A percentile compares a stretch with the other conserved stretches of the same genome.
These are phyloP conservation scores for Populus hybrid DNA, from an alignment of 441 rosid genomes.

Conservation along the genomic window DNA sequence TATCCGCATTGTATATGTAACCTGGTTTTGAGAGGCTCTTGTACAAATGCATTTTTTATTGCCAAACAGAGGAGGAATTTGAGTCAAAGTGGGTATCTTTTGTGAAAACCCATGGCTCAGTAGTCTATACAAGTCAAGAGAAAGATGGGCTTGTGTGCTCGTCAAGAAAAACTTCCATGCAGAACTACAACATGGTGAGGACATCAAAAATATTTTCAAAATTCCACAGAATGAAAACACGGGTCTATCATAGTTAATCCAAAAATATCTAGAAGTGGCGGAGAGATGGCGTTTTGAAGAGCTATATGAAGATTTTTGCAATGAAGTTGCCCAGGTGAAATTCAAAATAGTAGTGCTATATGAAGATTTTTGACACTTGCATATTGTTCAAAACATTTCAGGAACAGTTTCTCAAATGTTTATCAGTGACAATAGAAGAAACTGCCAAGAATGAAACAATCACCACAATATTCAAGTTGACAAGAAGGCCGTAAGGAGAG, in stretches of 20 bases:
- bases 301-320: slow-evolving; percentile 20
- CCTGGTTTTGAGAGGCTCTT: slow-evolving; percentile 15
- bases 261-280: slow-evolving; percentile 6
- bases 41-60: slow-evolving; percentile 13
- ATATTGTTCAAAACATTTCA: slow-evolving; percentile 22
- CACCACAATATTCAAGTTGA: slow-evolving; percentile 10
- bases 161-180: slow-evolving; percentile 5
- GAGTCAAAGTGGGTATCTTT: slow-evolving; percentile 9
- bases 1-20: background rate
- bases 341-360: too few relatives aligned
- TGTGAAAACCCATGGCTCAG: background rate
- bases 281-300: slow-evolving; percentile 14
- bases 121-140: background rate
- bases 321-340: background rate
- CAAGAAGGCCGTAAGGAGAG: background rate
- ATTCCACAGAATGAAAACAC: background rate
- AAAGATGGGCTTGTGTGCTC: slow-evolving; percentile 12
- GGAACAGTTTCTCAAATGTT: slow-evolving; percentile 11
- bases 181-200: background rate
- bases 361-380: too few relatives aligned
- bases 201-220: slow-evolving; percentile 4
- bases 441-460: background rate
- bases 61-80: slow-evolving; percentile 1
- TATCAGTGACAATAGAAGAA: slow-evolving; percentile 8
- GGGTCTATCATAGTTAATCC: background rate